Percentiles rank a stretch among this genome's conserved stretches.
These are phyloP conservation scores for Kitagawia praeruptora DNA, from an alignment of 129 eudicot genomes.

Conservation along the genomic window DNA sequence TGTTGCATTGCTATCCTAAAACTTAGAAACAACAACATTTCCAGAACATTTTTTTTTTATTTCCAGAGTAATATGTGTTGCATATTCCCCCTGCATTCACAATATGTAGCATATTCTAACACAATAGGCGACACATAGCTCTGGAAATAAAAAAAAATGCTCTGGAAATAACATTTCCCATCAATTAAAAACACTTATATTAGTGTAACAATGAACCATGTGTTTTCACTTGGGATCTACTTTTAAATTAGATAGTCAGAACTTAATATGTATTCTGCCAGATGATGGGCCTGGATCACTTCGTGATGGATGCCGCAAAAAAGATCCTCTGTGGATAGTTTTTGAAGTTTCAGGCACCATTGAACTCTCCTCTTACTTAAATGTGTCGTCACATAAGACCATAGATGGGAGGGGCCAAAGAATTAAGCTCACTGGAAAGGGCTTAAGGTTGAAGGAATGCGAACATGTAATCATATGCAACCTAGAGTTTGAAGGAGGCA, in stretches of 20 bases:
- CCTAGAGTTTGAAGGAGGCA: conserved; percentile 81
- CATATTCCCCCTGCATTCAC: no score
- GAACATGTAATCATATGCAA: conserved; percentile 91
- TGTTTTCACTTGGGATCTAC: no score
- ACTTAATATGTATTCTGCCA: conserved; percentile 20
- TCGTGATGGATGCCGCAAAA: conserved; percentile 65
- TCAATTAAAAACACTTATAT: no score
- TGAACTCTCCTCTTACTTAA: conserved; percentile 49
- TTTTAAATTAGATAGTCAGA: not conserved
- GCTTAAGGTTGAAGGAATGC: conserved; percentile 80
- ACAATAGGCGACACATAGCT: no score
- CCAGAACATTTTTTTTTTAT: no score
- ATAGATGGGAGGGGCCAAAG: conserved; percentile 89
- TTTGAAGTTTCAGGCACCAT: conserved; percentile 88
- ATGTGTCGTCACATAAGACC: conserved; percentile 84
- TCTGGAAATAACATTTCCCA: no score
- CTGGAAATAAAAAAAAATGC: no score
- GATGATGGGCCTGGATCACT: conserved; percentile 98
- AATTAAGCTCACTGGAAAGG: conserved; percentile 74
- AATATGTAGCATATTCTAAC: no score
- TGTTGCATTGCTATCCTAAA: no score
- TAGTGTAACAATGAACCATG: no score
- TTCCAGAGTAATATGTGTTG: no score
- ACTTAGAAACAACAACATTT: no score
- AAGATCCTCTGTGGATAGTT: conserved; percentile 87